A percentile compares a stretch with the other conserved stretches of the same genome.
Evolutionary conservation across 2,329 filamentous ascomycete genomes (phyloP).

Genomic region (Fusarium verticillioides): DNA sequence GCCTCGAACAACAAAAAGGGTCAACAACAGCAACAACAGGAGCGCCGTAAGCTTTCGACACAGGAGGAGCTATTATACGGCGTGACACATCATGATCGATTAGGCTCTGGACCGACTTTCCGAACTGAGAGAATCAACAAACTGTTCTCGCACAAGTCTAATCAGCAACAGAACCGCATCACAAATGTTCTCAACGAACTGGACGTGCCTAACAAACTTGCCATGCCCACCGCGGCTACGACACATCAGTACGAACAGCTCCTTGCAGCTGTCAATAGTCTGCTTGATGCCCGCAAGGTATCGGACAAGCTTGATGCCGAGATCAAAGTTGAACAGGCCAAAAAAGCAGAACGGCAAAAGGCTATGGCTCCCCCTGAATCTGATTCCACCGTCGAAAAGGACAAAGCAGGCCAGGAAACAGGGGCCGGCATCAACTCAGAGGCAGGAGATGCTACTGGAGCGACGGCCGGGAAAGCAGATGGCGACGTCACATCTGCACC

Average conservation of each 20-base stretch:
- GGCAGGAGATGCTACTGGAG: slow-evolving; percentile 1
- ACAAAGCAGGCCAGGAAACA: slow-evolving; percentile 12
- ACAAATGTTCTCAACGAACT: slow-evolving; percentile 77
- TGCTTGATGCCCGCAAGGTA: slow-evolving; percentile 80
- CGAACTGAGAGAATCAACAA: slow-evolving; percentile 85
- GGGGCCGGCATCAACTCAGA: slow-evolving; percentile 26
- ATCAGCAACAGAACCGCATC: slow-evolving; percentile 80
- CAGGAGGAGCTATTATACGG: slow-evolving; percentile 85
- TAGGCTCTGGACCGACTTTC: slow-evolving; percentile 88
- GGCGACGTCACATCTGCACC: slow-evolving; percentile 6
- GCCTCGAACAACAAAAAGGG: slow-evolving; percentile 63
- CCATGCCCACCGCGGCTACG: slow-evolving; percentile 79
- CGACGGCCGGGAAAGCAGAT: slow-evolving; percentile 24
- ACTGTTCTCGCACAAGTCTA: slow-evolving; percentile 79
- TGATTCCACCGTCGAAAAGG: slow-evolving; percentile 35
- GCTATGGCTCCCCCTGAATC: slow-evolving; percentile 29
- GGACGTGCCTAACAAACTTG: slow-evolving; percentile 74
- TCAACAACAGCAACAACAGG: slow-evolving; percentile 49
- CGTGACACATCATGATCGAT: slow-evolving; percentile 84
- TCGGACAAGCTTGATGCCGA: slow-evolving; percentile 81
- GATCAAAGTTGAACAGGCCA: slow-evolving; percentile 68
- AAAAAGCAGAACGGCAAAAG: slow-evolving; percentile 65
- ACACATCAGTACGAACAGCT: slow-evolving; percentile 78
- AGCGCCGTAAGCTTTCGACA: slow-evolving; percentile 76
- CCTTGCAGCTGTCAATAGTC: slow-evolving; percentile 71